Evolutionary conservation across 2,329 filamentous ascomycete species (phyloP).

Genomic region (Ophiobolus disseminans): DNA sequence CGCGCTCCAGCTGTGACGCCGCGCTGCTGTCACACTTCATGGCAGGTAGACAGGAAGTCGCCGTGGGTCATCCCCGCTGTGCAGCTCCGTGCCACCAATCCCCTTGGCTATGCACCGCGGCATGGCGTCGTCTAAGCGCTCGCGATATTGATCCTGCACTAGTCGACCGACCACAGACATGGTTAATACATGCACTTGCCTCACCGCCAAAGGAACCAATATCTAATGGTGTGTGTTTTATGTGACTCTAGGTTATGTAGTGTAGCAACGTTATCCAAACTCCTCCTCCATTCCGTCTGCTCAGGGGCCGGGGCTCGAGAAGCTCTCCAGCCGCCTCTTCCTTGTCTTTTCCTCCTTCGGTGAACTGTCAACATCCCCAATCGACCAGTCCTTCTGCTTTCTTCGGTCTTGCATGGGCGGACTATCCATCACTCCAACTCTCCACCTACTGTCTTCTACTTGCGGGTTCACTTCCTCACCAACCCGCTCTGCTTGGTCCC

Average conservation of each 20-base stretch:
- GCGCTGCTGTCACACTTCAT: neutral
- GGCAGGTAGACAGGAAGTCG: slow-evolving; percentile 7
- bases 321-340: slow-evolving; percentile 26
- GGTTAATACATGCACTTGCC: too few relatives aligned
- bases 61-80: slow-evolving; percentile 37
- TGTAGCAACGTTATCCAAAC: too few relatives aligned
- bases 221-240: too few relatives aligned
- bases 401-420: too few relatives aligned
- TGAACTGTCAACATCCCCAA: slow-evolving; percentile 3
- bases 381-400: slow-evolving; percentile 9
- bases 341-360: slow-evolving; percentile 6
- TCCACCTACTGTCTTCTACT: slow-evolving; percentile 2
- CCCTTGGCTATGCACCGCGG: slow-evolving; percentile 6
- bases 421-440: neutral
- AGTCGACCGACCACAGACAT: neutral
- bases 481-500: slow-evolving; percentile 6
- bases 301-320: slow-evolving; percentile 20
- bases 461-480: slow-evolving; percentile 3
- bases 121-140: slow-evolving; percentile 20
- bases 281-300: too few relatives aligned
- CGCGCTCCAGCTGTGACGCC: slow-evolving; percentile 14
- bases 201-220: too few relatives aligned
- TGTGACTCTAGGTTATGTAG: too few relatives aligned
- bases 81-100: slow-evolving; percentile 29
- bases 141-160: slow-evolving; percentile 3